Evolutionary conservation across 371 early-diverging fungal species (phyloP).

Genomic region (Lichtheimia hyalospora): DNA sequence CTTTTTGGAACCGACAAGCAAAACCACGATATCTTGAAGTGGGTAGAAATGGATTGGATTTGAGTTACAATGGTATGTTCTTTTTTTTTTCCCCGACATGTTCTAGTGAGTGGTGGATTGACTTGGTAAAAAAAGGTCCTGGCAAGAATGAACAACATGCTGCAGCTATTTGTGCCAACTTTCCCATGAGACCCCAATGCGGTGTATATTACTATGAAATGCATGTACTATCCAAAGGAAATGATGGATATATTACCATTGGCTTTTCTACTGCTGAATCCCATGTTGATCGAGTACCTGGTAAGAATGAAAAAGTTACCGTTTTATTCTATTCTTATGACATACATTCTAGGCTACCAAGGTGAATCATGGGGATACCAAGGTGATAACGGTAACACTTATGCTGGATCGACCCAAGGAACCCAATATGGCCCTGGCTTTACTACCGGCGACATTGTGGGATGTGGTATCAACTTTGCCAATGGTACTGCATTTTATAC

Average conservation of each 20-base stretch:
- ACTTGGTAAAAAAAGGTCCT: conserved; percentile 49
- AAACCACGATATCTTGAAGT: conserved; percentile 57
- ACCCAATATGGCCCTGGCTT: conserved; percentile 85
- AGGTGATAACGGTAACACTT: conserved; percentile 87
- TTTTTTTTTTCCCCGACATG: conserved; percentile 1
- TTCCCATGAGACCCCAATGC: conserved; percentile 77
- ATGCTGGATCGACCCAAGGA: conserved; percentile 78
- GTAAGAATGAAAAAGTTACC: neutral
- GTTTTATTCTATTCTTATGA: too few relatives aligned
- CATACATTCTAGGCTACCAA: conserved; percentile 66
- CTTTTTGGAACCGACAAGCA: conserved; percentile 58
- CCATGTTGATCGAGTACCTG: neutral
- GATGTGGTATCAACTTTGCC: conserved; percentile 88
- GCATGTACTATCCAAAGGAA: conserved; percentile 78
- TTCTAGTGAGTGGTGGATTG: neutral
- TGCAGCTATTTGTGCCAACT: conserved; percentile 78
- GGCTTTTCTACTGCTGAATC: conserved; percentile 73
- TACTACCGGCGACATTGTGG: conserved; percentile 88
- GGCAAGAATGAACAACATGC: conserved; percentile 81
- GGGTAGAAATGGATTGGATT: conserved; percentile 42
- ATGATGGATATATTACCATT: conserved; percentile 89
- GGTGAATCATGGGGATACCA: conserved; percentile 82
- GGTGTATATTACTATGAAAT: conserved; percentile 93
- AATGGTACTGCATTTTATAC: conserved; percentile 80
- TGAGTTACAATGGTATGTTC: conserved; percentile 57